A percentile compares a stretch with the other conserved stretches of the same genome.
These are phyloP conservation scores for Tetracentron sinense DNA, from an alignment of 164 flowering plant genomes.

Conservation along the genomic window DNA sequence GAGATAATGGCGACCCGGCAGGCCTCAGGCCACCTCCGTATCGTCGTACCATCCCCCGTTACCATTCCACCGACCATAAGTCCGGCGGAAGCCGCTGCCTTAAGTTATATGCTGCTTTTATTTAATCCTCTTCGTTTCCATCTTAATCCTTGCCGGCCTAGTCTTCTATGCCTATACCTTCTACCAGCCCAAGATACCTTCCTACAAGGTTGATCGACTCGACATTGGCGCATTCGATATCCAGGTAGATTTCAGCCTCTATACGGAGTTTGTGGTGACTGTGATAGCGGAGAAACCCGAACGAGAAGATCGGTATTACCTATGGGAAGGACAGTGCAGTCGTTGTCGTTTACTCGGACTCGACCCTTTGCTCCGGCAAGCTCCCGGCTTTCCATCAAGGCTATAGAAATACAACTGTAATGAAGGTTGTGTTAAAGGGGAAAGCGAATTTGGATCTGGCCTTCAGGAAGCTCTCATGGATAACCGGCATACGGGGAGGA, in stretches of 20 bases:
- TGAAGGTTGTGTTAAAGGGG: constrained; percentile 41
- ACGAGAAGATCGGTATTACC: constrained; percentile 34
- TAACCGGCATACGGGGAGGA: constrained; percentile 26
- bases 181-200: constrained; percentile 40
- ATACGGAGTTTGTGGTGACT: constrained; percentile 32
- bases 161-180: constrained; percentile 18
- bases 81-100: constrained; percentile 23
- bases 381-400: constrained; percentile 57
- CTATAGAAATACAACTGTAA: constrained; percentile 29
- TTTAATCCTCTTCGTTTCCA: constrained; percentile 37
- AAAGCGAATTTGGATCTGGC: constrained; percentile 48
- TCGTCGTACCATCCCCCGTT: constrained; percentile 47
- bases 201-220: constrained; percentile 36
- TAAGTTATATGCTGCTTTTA: constrained; percentile 43
- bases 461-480: constrained; percentile 43
- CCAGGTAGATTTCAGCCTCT: constrained; percentile 36
- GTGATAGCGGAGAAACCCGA: constrained; percentile 61
- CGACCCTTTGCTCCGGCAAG: constrained; percentile 43
- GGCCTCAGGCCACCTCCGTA: constrained; percentile 48
- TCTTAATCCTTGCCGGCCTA: constrained; percentile 17
- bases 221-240: constrained; percentile 36
- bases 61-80: constrained; percentile 17
- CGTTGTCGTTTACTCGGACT: constrained; percentile 25
- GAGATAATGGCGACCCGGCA: constrained; percentile 11
- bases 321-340: constrained; percentile 40